A percentile compares a stretch with the other conserved stretches of the same genome.
Evolutionary conservation across 2,329 filamentous ascomycete genomes (phyloP).

Genomic region (Penicillium sp.): DNA sequence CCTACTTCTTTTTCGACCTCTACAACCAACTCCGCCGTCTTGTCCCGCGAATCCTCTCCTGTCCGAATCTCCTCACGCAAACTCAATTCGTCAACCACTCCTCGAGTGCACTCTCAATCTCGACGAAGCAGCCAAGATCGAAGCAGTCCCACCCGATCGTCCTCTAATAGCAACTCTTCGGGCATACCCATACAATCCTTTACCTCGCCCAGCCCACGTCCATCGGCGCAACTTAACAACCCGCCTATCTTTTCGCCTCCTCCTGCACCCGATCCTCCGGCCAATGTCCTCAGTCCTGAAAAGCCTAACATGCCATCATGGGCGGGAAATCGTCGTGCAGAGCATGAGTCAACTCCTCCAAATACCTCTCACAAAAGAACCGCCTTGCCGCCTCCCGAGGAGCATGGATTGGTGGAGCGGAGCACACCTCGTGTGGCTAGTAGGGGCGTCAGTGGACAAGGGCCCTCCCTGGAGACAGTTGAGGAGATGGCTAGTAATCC

Average conservation of each 20-base stretch:
- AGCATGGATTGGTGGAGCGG: constrained; percentile 38
- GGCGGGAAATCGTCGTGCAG: constrained; percentile 30
- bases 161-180: constrained; percentile 41
- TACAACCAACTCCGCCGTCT: constrained; percentile 45
- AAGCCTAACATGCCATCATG: constrained; percentile 54
- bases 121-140: constrained; percentile 68
- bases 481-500: constrained; percentile 78
- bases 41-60: constrained; percentile 53
- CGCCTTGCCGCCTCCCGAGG: constrained; percentile 24
- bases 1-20: constrained; percentile 36
- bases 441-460: constrained; percentile 60
- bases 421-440: constrained; percentile 52
- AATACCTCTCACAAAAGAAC: constrained; percentile 40
- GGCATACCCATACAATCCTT: constrained; percentile 48
- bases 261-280: constrained; percentile 58
- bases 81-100: constrained; percentile 31
- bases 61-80: constrained; percentile 33
- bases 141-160: constrained; percentile 57
- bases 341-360: constrained; percentile 31
- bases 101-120: constrained; percentile 51
- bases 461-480: constrained; percentile 77
- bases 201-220: constrained; percentile 60
- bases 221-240: constrained; percentile 67
- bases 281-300: constrained; percentile 64
- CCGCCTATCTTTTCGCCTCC: constrained; percentile 62